Evolutionary conservation across 768 basidiomycete genomes (phyloP).

Genomic region (Holtermannia corniformis): DNA sequence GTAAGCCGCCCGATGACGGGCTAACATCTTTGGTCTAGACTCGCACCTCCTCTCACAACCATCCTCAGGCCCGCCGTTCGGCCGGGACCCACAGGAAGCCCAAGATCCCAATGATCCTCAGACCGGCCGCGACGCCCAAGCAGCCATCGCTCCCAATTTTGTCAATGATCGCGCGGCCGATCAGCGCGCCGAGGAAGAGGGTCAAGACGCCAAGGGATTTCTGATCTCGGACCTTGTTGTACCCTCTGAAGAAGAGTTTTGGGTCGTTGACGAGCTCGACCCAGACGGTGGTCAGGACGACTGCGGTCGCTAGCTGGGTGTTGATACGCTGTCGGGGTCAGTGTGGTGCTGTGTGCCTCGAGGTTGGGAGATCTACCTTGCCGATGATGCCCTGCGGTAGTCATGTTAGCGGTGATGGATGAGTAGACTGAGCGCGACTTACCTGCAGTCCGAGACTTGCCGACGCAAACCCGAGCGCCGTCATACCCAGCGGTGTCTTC

Average conservation of each 20-base stretch:
- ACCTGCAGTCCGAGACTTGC: conserved; percentile 66
- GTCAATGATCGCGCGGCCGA: conserved; percentile 28
- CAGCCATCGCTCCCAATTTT: conserved; percentile 23
- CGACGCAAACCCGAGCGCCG: conserved; percentile 68
- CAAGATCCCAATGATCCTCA: conserved; percentile 22
- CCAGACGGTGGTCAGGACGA: conserved; percentile 71
- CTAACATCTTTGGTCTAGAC: too few species aligned
- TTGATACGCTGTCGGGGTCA: conserved; percentile 9
- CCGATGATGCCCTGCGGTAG: conserved; percentile 57
- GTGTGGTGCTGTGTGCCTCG: conserved; percentile 1
- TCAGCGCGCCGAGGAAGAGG: conserved; percentile 69
- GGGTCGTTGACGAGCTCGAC: conserved; percentile 80
- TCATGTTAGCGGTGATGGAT: background rate
- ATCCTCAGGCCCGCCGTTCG: too few species aligned
- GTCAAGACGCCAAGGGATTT: conserved; percentile 51
- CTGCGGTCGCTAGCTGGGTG: conserved; percentile 39
- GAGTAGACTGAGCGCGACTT: conserved; percentile 3
- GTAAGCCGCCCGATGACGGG: too few species aligned
- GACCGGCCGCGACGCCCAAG: conserved; percentile 30
- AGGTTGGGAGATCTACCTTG: conserved; percentile 46
- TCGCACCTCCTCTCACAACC: too few species aligned
- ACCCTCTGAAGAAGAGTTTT: conserved; percentile 49
- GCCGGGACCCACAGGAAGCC: background rate
- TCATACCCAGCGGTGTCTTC: conserved; percentile 58
- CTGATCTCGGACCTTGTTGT: conserved; percentile 55